phyloP scores from a whole-genome alignment of 2,329 filamentous ascomycete genomes.

The Biscogniauxia mediterranea region DNA sequence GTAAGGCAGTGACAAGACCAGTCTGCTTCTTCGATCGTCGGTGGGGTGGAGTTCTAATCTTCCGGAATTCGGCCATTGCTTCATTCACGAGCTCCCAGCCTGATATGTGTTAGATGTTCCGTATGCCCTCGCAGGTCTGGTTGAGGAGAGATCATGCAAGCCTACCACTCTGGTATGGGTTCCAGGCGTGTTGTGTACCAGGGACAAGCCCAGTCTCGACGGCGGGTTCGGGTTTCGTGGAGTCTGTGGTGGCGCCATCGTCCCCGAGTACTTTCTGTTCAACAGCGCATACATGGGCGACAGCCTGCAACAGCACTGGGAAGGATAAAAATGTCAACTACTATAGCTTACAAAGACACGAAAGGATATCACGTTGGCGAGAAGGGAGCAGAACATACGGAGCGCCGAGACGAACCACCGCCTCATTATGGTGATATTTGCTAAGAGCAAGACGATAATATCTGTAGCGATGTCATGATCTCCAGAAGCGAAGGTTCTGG shows the following conservation, averaged over 20 bases:
- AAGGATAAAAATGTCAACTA: conserved; percentile 5
- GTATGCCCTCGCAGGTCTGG: background rate
- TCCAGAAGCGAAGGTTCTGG: conserved; percentile 17
- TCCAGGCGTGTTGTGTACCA: conserved; percentile 27
- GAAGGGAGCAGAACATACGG: conserved; percentile 25
- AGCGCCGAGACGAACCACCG: conserved; percentile 31
- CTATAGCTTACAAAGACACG: background rate
- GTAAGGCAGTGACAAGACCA: conserved; percentile 42
- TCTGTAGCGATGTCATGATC: conserved; percentile 32
- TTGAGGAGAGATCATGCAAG: background rate
- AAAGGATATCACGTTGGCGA: background rate
- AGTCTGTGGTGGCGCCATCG: conserved; percentile 17
- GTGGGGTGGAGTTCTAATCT: conserved; percentile 46
- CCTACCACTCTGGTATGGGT: conserved; percentile 34
- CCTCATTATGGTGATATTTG: conserved; percentile 31
- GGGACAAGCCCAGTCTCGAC: conserved; percentile 26
- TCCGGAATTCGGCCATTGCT: conserved; percentile 49
- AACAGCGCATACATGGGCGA: conserved; percentile 22
- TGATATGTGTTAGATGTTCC: conserved; percentile 24
- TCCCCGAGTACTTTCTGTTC: conserved; percentile 31
- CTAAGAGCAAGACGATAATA: conserved; percentile 30
- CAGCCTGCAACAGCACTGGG: conserved; percentile 32
- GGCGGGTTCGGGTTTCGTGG: conserved; percentile 21
- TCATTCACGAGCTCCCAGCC: conserved; percentile 54
- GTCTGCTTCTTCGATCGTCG: conserved; percentile 43